Conservation (phyloP, 768 basidiomycete genomes). For the Russula earlei region DNA sequence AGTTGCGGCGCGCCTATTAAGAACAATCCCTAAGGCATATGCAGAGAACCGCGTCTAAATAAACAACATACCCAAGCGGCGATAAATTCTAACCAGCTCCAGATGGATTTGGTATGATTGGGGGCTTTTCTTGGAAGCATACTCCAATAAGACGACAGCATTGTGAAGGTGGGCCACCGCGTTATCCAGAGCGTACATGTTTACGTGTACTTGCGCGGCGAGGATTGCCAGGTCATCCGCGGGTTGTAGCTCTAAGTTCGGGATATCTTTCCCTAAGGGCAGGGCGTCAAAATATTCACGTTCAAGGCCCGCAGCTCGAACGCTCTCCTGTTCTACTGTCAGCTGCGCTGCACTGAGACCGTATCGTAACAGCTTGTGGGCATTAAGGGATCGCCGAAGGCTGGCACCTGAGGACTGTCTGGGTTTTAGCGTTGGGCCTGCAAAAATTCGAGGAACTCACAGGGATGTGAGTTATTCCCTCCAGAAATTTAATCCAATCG, state of each 20-base stretch:
- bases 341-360: conserved; percentile 41
- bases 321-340: conserved; percentile 46
- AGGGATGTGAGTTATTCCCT: conserved; percentile 37
- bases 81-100: conserved; percentile 72
- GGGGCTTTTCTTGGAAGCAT: conserved; percentile 59
- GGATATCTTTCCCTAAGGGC: conserved; percentile 53
- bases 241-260: conserved; percentile 73
- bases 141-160: conserved; percentile 61
- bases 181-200: conserved; percentile 46
- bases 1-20: conserved; percentile 57
- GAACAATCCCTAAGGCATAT: not conserved
- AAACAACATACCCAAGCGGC: conserved; percentile 52
- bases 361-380: conserved; percentile 63
- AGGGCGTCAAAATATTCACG: conserved; percentile 59
- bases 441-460: conserved; percentile 27
- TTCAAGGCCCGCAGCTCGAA: conserved; percentile 43
- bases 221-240: conserved; percentile 79
- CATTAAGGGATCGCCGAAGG: conserved; percentile 63
- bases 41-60: conserved; percentile 1
- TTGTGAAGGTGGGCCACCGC: conserved; percentile 53
- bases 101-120: conserved; percentile 73
- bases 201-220: conserved; percentile 58
- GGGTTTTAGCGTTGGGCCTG: not conserved
- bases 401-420: conserved; percentile 41
- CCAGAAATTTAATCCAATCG: conserved; percentile 47